These are phyloP conservation scores for Neophaeococcomyces aloes DNA, from an alignment of 2,329 filamentous ascomycete species.

Conservation along the genomic window DNA sequence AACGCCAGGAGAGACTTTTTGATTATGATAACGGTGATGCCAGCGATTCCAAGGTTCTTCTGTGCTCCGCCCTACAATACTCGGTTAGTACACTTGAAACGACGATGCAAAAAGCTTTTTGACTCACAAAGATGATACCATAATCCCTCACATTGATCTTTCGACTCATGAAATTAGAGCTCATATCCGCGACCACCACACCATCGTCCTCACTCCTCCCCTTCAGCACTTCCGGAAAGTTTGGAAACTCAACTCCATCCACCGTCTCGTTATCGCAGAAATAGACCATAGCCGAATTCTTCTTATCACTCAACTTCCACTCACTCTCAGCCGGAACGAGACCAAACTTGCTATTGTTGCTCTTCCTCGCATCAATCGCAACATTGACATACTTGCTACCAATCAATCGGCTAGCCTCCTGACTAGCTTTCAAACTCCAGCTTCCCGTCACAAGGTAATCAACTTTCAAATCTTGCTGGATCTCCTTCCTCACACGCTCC, in stretches of 20 bases:
- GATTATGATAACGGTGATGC: slow-evolving; percentile 76
- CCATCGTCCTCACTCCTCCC: slow-evolving; percentile 52
- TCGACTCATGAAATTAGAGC: slow-evolving; percentile 81
- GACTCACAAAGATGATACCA: slow-evolving; percentile 66
- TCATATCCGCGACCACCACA: slow-evolving; percentile 85
- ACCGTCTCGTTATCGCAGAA: slow-evolving; percentile 92
- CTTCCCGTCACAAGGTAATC: slow-evolving; percentile 87
- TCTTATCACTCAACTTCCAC: slow-evolving; percentile 52
- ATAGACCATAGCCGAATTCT: slow-evolving; percentile 60
- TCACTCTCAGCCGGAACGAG: slow-evolving; percentile 70
- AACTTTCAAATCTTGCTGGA: slow-evolving; percentile 61
- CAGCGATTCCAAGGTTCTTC: slow-evolving; percentile 83
- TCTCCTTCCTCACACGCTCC: slow-evolving; percentile 51
- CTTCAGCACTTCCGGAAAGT: slow-evolving; percentile 55
- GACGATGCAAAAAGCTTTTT: slow-evolving; percentile 1
- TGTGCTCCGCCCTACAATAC: slow-evolving; percentile 57
- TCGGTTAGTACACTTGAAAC: background rate
- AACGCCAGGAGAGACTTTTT: slow-evolving; percentile 64
- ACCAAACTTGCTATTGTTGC: slow-evolving; percentile 73
- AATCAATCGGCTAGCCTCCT: slow-evolving; percentile 68
- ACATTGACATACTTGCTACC: slow-evolving; percentile 70
- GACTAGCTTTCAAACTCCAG: slow-evolving; percentile 81
- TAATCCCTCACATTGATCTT: slow-evolving; percentile 68
- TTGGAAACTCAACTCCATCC: slow-evolving; percentile 67
- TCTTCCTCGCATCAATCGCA: slow-evolving; percentile 53